Evolutionary conservation across 148 eudicot species (phyloP).

Genomic region (Camellia lanceoleosa): DNA sequence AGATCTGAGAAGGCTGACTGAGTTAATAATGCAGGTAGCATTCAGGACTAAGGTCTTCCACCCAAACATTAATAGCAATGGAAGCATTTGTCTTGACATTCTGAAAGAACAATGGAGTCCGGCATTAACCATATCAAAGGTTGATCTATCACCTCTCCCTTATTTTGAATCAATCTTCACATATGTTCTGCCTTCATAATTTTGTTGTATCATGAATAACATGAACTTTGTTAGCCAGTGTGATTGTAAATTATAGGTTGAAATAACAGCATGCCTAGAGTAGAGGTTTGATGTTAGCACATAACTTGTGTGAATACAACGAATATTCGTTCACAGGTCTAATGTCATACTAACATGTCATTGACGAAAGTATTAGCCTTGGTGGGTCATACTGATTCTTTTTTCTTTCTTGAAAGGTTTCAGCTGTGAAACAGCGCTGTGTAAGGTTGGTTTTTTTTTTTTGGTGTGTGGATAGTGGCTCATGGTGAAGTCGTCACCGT

Average conservation of each 20-base stretch:
- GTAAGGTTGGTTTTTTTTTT: too few relatives aligned
- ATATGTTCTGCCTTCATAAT: neutral
- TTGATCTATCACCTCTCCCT: constrained; percentile 1
- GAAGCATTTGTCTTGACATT: constrained; percentile 44
- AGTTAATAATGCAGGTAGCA: constrained; percentile 25
- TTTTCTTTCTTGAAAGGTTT: neutral
- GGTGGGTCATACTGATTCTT: neutral
- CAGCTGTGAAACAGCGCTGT: neutral
- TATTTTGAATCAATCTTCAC: neutral
- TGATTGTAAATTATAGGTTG: too few relatives aligned
- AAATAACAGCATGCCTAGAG: neutral
- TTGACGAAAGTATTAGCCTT: neutral
- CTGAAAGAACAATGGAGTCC: constrained; percentile 49
- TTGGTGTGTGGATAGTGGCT: neutral
- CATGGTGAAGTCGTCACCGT: neutral
- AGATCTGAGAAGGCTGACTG: neutral
- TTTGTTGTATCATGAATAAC: neutral
- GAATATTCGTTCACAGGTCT: neutral
- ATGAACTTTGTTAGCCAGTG: neutral
- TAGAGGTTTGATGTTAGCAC: neutral
- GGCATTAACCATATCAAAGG: constrained; percentile 44
- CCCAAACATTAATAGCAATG: constrained; percentile 43
- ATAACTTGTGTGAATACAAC: neutral
- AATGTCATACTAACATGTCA: neutral
- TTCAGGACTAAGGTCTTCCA: constrained; percentile 43